phyloP scores from a whole-genome alignment of 495 filamentous ascomycete species.

The Chaetomium fimeti region DNA sequence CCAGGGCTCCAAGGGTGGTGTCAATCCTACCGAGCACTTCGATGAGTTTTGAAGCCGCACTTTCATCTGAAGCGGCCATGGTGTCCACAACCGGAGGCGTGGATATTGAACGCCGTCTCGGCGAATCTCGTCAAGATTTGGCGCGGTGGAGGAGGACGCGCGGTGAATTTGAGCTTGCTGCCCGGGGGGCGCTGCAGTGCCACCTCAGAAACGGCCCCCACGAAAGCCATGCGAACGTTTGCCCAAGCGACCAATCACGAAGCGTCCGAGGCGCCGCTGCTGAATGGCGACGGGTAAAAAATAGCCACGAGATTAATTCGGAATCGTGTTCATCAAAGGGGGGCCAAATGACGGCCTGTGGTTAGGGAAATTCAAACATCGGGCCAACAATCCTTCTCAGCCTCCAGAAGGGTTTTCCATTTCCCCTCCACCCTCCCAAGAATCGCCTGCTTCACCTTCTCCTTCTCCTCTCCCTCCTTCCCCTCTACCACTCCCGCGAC shows the following conservation, averaged over 20 bases:
- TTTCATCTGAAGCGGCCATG: neutral
- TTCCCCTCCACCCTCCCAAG: slow-evolving; percentile 33
- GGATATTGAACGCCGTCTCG: neutral
- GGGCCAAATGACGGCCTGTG: too few relatives aligned
- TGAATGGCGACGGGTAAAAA: too few relatives aligned
- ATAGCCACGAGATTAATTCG: too few relatives aligned
- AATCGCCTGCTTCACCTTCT: slow-evolving; percentile 26
- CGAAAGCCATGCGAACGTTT: too few relatives aligned
- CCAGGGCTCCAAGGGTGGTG: neutral
- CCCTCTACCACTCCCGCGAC: slow-evolving; percentile 26
- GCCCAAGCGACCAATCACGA: too few relatives aligned
- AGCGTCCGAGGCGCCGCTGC: too few relatives aligned
- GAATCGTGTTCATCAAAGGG: too few relatives aligned
- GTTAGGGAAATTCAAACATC: slow-evolving; percentile 21
- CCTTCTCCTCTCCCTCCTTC: slow-evolving; percentile 19
- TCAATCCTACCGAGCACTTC: slow-evolving; percentile 6
- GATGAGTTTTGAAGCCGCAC: neutral
- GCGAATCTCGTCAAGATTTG: neutral
- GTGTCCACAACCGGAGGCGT: neutral
- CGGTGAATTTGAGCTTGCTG: too few relatives aligned
- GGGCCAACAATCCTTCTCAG: slow-evolving; percentile 41
- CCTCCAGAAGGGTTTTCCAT: slow-evolving; percentile 38
- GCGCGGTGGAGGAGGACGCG: neutral
- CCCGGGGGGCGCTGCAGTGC: too few relatives aligned
- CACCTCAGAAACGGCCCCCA: too few relatives aligned